Base-by-base conservation (phyloP, 305 asterid genomes). In the Fraxinus baroniana region DNA sequence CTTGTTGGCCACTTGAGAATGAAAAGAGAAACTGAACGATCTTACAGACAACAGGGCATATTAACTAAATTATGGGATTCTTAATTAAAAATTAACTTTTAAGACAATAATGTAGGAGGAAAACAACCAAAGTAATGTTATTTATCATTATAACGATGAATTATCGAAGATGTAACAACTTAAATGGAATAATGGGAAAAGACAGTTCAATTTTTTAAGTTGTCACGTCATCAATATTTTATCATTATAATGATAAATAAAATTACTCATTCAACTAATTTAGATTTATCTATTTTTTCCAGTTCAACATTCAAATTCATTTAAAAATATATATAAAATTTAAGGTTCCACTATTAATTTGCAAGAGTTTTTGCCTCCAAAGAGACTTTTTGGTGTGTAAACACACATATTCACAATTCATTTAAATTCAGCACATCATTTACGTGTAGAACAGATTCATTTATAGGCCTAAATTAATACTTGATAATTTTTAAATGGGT, bases 1-100 rank as follows among this genome's bases (percentile, higher is more conserved):
- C 80, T 87, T 91, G 91, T 89, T 91, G 85, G 94, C 93, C 94
- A 87, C 92, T 91, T 87, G 74, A 70, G 55, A 77, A 77, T 36
- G 84, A 78, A 81, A 66, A 76, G 73, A 55, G 88, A 17, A 82
- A 68, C 49, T 39, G 13, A 76, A 62, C 60, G 37, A 80, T 83
- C 20, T 76, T 41, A 83, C 78, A 85, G 91, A 91, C 91, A 84
- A 77, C 62, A 77, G 55, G 77, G 78, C 82, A 77, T 72, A 81
- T 70, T 77, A 76, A 71, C 49, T 75, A 68, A 84, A 39, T 55
- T 55, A 7, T 77, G 41, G 22, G 20, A 68, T 76, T n/a, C 76
- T 35, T 62, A 76, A 60, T 32, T 32, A 32, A 39, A 80, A 20
- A 76, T 36, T 20, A 52, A 36, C 77, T 77, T 80, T 37, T 41